Percentiles rank a stretch among this genome's conserved stretches.
Conservation (phyloP, 163 green algal species). For the Chlamydomonas reinhardtii region DNA sequence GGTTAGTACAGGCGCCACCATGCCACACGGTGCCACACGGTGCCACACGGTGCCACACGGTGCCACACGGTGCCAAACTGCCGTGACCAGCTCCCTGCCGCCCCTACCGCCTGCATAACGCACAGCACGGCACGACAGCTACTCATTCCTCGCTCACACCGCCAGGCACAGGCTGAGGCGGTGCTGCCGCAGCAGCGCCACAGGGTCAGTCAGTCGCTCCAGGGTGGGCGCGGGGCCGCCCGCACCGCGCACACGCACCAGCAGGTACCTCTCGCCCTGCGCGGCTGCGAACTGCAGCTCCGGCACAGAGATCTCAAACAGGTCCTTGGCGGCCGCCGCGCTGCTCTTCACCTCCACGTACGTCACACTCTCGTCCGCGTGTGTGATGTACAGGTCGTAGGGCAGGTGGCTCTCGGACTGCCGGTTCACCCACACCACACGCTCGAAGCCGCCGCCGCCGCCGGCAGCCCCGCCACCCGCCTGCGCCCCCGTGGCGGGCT, state of each 20-base stretch:
- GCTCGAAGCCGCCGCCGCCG: background rate
- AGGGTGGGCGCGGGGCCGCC: slow-evolving; percentile 16
- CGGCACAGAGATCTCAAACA: slow-evolving; percentile 51
- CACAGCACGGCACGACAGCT: no score
- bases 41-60: no score
- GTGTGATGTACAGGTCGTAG: slow-evolving; percentile 60
- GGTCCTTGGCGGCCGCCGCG: slow-evolving; percentile 14
- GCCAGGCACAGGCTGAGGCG: slow-evolving; percentile 16
- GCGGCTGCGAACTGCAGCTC: slow-evolving; percentile 53
- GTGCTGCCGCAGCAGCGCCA: slow-evolving; percentile 7
- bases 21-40: no score
- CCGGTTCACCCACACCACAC: slow-evolving; percentile 61
- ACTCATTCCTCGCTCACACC: background rate
- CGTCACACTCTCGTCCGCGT: slow-evolving; percentile 34
- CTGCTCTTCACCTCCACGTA: slow-evolving; percentile 55
- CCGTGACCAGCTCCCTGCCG: no score
- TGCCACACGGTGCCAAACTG: no score
- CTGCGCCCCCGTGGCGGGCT: background rate
- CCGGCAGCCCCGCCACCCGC: background rate
- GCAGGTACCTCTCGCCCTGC: slow-evolving; percentile 40
- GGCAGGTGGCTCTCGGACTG: slow-evolving; percentile 55
- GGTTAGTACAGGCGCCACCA: no score
- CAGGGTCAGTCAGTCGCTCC: slow-evolving; percentile 26
- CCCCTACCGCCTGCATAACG: no score
- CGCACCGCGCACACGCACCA: slow-evolving; percentile 42